Conservation (phyloP, 805 yeast species). For the Kodamaea jinghongensis region DNA sequence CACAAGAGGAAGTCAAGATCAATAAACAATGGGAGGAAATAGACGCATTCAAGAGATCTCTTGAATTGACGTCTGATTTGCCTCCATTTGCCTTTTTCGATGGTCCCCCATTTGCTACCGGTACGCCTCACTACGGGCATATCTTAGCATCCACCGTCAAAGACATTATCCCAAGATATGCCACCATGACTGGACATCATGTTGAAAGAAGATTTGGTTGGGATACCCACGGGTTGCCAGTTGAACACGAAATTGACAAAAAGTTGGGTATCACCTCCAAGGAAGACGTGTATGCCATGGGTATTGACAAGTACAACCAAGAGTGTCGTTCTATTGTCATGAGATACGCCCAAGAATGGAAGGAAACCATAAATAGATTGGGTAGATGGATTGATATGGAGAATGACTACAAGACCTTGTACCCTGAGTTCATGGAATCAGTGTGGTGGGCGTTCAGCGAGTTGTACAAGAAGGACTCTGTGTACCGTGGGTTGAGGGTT, state of each 20-base stretch:
- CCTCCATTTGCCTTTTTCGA: constrained; percentile 93
- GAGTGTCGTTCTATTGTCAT: constrained; percentile 97
- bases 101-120: constrained; percentile 99
- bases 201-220: constrained; percentile 98
- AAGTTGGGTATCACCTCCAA: constrained; percentile 88
- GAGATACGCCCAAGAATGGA: constrained; percentile 96
- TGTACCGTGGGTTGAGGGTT: constrained; percentile 92
- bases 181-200: constrained; percentile 94
- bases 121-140: constrained; percentile 99
- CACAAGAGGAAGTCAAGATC: constrained; percentile 85
- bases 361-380: constrained; percentile 84
- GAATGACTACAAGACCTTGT: constrained; percentile 94
- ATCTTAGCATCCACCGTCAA: constrained; percentile 94
- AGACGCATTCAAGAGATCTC: constrained; percentile 88
- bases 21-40: constrained; percentile 81
- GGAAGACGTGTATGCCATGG: constrained; percentile 91
- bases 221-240: constrained; percentile 99
- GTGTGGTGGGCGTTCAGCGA: constrained; percentile 99
- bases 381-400: constrained; percentile 99
- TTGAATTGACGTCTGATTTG: constrained; percentile 77
- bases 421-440: constrained; percentile 96
- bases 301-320: constrained; percentile 88
- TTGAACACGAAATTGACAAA: constrained; percentile 98
- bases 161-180: constrained; percentile 96
- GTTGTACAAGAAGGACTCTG: constrained; percentile 79